phyloP scores from a whole-genome alignment of 176 grass and related monocot genomes.

The Bolboschoenus planiculmis region DNA sequence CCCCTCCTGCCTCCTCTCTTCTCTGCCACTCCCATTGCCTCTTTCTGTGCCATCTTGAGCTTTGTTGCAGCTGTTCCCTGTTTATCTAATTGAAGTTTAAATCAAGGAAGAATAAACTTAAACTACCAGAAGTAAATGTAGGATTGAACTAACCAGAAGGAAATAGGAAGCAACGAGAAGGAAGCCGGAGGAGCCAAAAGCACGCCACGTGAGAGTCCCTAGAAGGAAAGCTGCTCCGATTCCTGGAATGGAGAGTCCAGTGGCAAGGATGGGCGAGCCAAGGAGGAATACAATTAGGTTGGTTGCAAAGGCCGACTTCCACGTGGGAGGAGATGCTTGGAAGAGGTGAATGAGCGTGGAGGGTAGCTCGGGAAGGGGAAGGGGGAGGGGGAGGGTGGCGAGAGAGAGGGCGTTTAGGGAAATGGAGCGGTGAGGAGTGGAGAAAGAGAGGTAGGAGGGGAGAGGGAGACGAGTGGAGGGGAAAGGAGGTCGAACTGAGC shows the following conservation, averaged over 20 bases:
- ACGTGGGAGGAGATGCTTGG: constrained; percentile 49
- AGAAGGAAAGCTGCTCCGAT: constrained; percentile 57
- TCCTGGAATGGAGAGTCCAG: constrained; percentile 69
- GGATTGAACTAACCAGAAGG: constrained; percentile 45
- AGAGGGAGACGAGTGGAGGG: constrained; percentile 11
- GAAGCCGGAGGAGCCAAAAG: constrained; percentile 45
- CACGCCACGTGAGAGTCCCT: constrained; percentile 69
- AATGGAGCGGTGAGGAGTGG: background rate
- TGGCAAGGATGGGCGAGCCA: constrained; percentile 51
- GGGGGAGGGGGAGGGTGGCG: too few species aligned
- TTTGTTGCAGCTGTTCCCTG: constrained; percentile 85
- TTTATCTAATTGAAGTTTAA: constrained; percentile 29
- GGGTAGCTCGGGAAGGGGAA: constrained; percentile 27
- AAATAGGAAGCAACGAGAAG: constrained; percentile 71
- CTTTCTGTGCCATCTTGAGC: constrained; percentile 83
- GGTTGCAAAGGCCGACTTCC: constrained; percentile 42
- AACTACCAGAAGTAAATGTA: too few species aligned
- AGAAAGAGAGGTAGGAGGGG: too few species aligned
- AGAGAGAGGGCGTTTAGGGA: background rate
- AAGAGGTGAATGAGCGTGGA: constrained; percentile 40
- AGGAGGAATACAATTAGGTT: constrained; percentile 64
- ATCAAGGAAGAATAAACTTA: too few species aligned
- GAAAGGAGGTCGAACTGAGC: constrained; percentile 9
- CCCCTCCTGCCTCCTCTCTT: constrained; percentile 89
- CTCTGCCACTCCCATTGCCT: constrained; percentile 83